These are phyloP conservation scores for Candida dendrica DNA, from an alignment of 805 yeast genomes.

Conservation along the genomic window DNA sequence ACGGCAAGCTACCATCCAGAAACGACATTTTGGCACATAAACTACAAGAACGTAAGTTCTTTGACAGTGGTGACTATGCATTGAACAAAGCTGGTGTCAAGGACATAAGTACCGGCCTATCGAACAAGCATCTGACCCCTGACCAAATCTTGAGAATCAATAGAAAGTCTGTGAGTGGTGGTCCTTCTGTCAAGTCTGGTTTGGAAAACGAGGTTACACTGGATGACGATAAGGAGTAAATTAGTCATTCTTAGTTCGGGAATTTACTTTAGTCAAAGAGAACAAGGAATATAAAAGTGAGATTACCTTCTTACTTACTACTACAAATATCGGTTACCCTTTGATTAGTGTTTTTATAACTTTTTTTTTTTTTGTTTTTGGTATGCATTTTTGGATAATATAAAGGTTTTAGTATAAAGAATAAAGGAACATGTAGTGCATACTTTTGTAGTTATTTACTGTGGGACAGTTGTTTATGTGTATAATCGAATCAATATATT, in stretches of 20 bases:
- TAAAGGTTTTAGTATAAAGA: neutral
- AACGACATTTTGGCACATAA: conserved; percentile 70
- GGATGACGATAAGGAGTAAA: neutral
- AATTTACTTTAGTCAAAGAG: too few species aligned
- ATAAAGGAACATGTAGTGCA: too few species aligned
- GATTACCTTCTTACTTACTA: too few species aligned
- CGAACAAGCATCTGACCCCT: conserved; percentile 16
- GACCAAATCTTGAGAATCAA: conserved; percentile 55
- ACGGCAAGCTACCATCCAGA: conserved; percentile 80
- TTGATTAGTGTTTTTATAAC: neutral
- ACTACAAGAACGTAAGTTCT: conserved; percentile 82
- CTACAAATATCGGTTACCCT: too few species aligned
- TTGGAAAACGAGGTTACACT: conserved; percentile 42
- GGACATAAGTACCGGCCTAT: conserved; percentile 12
- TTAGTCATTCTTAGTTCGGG: neutral
- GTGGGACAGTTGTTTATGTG: too few species aligned
- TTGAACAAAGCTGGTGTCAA: conserved; percentile 61
- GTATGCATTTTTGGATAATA: neutral
- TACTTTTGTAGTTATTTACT: too few species aligned
- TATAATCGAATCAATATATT: too few species aligned
- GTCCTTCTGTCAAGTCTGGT: conserved; percentile 32
- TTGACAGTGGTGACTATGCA: conserved; percentile 93
- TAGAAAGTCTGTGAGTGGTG: conserved; percentile 51
- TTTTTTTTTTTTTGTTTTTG: neutral
- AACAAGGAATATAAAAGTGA: too few species aligned